Conservation (phyloP, 768 basidiomycete genomes). For the Tylopilus cervinicoccineus region DNA sequence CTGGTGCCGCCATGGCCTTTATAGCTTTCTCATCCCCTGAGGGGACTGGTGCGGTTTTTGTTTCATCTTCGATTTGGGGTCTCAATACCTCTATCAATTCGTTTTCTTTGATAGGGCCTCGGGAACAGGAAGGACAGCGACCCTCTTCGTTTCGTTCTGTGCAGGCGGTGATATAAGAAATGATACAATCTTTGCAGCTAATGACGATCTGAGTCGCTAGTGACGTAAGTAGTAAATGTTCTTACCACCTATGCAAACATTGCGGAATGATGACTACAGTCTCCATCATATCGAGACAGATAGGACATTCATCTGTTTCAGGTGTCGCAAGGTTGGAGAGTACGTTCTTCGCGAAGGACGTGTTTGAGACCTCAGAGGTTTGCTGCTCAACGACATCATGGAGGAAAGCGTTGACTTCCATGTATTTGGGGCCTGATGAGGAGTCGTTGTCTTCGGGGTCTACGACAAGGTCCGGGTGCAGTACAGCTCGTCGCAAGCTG, state of each 20-base stretch:
- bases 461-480: slow-evolving; percentile 84
- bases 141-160: slow-evolving; percentile 67
- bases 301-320: slow-evolving; percentile 69
- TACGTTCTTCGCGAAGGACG: slow-evolving; percentile 58
- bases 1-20: slow-evolving; percentile 31
- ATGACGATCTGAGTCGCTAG: background rate
- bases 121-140: slow-evolving; percentile 75
- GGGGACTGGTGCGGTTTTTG: background rate
- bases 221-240: background rate
- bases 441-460: slow-evolving; percentile 41
- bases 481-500: slow-evolving; percentile 86
- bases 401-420: slow-evolving; percentile 61
- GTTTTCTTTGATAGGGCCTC: slow-evolving; percentile 61
- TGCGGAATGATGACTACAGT: slow-evolving; percentile 62
- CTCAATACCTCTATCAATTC: slow-evolving; percentile 64
- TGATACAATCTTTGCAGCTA: slow-evolving; percentile 90
- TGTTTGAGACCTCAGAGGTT: slow-evolving; percentile 28
- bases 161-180: slow-evolving; percentile 65
- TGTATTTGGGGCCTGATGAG: slow-evolving; percentile 30
- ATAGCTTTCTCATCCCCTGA: slow-evolving; percentile 14
- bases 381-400: slow-evolving; percentile 43
- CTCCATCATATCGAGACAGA: slow-evolving; percentile 79
- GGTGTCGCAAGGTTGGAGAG: slow-evolving; percentile 51
- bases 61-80: slow-evolving; percentile 14
- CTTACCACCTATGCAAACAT: slow-evolving; percentile 75